Base-by-base conservation (phyloP, 2,329 filamentous ascomycete species). In the Delphinella strobiligena region DNA sequence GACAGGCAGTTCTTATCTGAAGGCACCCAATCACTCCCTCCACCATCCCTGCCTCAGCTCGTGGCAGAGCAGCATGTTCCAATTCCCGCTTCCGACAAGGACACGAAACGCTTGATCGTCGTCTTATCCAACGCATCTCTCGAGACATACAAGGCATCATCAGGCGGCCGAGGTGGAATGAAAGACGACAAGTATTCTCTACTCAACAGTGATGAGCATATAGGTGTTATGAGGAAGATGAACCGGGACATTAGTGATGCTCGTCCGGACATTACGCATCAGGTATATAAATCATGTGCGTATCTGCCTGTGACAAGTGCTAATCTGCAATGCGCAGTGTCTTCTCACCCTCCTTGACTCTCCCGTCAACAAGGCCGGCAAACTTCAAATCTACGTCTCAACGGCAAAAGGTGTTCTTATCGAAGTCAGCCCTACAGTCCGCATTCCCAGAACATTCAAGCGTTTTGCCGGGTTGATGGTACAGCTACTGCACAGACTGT, bases 201-300 rank as follows among this genome's bases (percentile, higher is more conserved):
- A 38, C 78, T 98, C 55, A 98, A 98, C 71, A 95, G 88, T 63
- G 91, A 98, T 58, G 91, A 98, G 65, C 91, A 98, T 61, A 98
- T 98, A 51, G 91, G 91, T 47, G 83, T 96, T 49, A 94, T 98
- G 87, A 82, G 91, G 56, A 98, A 96, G 71, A 96, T 96, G 89
- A 93, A 93, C 61, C 76, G 91, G 52, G 91, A 98, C 60, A 96
- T 98, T 50, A 95, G 88, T 61, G 91, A 98, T 64, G 91, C 91
- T 45, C 79, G 91, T 51, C 91, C 91, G 33, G 91, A 98, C 63
- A 98, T 98, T 55, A 94, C 91, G 34, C 91, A 98, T 61, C 91
- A 96, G 85, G 89, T 95, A 69, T 56, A 75, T 61, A 45, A 35
- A 39, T 35, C 7, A 30, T 38, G 36, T 33, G 33, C 27, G 32